Percentiles rank a stretch among this genome's conserved stretches.
phyloP scores from a whole-genome alignment of 2,329 filamentous ascomycete genomes.

The Talaromyces islandicus region DNA sequence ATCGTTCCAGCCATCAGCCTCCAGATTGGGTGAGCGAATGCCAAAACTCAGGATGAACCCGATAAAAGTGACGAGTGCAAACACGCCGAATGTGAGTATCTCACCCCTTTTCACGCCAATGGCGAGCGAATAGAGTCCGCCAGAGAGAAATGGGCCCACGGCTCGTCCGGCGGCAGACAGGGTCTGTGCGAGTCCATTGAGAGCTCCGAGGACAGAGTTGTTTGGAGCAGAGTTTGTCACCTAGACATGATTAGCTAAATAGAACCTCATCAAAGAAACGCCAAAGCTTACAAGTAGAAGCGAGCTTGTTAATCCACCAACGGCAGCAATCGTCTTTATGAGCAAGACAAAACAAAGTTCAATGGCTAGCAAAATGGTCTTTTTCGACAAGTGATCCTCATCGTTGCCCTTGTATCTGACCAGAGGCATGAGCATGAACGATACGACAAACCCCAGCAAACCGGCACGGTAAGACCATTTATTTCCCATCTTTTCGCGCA shows the following conservation, averaged over 20 bases:
- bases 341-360: constrained; percentile 78
- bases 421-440: constrained; percentile 84
- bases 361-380: constrained; percentile 66
- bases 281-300: constrained; percentile 65
- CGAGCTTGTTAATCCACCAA: constrained; percentile 84
- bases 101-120: constrained; percentile 70
- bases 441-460: constrained; percentile 70
- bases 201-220: constrained; percentile 74
- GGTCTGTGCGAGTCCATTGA: constrained; percentile 92
- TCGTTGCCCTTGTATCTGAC: constrained; percentile 67
- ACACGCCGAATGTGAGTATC: constrained; percentile 77
- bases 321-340: constrained; percentile 82
- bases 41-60: constrained; percentile 76
- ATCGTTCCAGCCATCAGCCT: constrained; percentile 51
- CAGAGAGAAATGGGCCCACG: constrained; percentile 81
- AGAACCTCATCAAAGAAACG: neutral
- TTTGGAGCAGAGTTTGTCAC: constrained; percentile 92
- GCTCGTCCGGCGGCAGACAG: constrained; percentile 86
- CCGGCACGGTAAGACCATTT: constrained; percentile 75
- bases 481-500: constrained; percentile 78
- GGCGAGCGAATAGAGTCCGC: constrained; percentile 75
- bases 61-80: constrained; percentile 72
- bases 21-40: constrained; percentile 59
- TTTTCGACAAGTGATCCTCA: constrained; percentile 48
- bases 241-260: constrained; percentile 36